Percentiles rank a stretch among this genome's conserved stretches.
Conservation (phyloP, 176 grass and related monocot genomes). For the Echinochloa phyllopogon region DNA sequence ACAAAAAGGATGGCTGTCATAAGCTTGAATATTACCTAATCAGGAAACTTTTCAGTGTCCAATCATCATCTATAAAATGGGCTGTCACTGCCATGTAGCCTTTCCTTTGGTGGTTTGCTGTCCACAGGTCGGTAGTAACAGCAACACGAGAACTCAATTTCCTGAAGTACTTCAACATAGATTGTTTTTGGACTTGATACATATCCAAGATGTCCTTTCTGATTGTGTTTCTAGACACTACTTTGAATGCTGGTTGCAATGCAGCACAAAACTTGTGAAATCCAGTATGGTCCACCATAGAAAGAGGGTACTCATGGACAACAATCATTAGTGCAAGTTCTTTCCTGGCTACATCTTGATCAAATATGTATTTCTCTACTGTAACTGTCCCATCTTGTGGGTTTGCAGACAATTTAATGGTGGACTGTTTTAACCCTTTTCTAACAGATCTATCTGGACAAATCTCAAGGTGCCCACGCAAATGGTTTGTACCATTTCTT, state of each 20-base stretch:
- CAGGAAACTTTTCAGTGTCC: not conserved
- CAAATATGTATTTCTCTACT: too few relatives aligned
- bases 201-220: too few relatives aligned
- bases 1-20: too few relatives aligned
- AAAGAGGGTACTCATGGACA: not conserved
- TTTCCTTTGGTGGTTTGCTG: not conserved
- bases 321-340: not conserved
- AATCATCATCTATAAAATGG: not conserved
- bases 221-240: not conserved
- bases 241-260: not conserved
- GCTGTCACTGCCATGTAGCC: not conserved
- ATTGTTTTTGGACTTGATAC: not conserved
- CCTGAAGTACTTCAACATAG: not conserved
- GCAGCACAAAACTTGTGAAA: not conserved
- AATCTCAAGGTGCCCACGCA: not conserved
- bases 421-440: not conserved
- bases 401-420: not conserved
- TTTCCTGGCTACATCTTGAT: too few relatives aligned
- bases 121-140: not conserved
- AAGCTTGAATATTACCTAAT: not conserved
- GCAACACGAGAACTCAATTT: not conserved
- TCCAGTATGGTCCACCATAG: not conserved
- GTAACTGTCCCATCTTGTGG: not conserved
- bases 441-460: not conserved
- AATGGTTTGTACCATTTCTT: not conserved